Evolutionary conservation across 306 rosid species (phyloP).

Genomic region (Cicer pinnatifidum): DNA sequence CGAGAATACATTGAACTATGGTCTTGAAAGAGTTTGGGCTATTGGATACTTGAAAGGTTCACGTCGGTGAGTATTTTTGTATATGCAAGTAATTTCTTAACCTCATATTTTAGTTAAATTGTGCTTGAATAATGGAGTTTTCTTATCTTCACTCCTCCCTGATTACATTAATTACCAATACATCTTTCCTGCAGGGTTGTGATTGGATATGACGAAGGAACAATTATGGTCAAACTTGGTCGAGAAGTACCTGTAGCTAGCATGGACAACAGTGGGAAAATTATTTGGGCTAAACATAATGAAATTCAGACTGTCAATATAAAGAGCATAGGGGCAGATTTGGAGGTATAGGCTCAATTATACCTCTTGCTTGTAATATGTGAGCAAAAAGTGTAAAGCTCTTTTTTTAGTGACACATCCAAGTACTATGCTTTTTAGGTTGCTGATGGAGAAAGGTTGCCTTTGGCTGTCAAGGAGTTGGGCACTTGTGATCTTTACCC

Average conservation of each 20-base stretch:
- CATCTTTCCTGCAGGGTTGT: constrained; percentile 66
- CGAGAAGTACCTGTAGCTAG: constrained; percentile 98
- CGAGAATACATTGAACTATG: constrained; percentile 92
- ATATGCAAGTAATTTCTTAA: constrained; percentile 23
- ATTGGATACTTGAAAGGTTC: constrained; percentile 93
- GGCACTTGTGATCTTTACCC: constrained; percentile 99
- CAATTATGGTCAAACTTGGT: constrained; percentile 98
- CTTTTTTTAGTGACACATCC: constrained; percentile 34
- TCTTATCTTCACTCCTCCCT: constrained; percentile 14
- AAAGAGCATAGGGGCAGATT: constrained; percentile 90
- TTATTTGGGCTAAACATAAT: constrained; percentile 97
- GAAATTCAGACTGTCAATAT: constrained; percentile 97
- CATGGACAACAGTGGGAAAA: constrained; percentile 97
- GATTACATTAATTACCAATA: constrained; percentile 24
- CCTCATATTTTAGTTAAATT: constrained; percentile 26
- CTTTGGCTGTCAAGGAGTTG: constrained; percentile 97
- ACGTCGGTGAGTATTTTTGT: constrained; percentile 70
- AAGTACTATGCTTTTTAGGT: constrained; percentile 60
- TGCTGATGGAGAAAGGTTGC: constrained; percentile 96
- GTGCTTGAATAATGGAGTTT: constrained; percentile 35
- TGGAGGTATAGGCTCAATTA: constrained; percentile 66
- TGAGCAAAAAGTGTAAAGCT: constrained; percentile 26
- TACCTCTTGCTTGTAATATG: constrained; percentile 34
- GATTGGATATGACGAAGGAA: constrained; percentile 97
- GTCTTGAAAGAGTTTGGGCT: constrained; percentile 99